These are phyloP conservation scores for Candida rishiriensis DNA, from an alignment of 805 yeast genomes.

Conservation along the genomic window DNA sequence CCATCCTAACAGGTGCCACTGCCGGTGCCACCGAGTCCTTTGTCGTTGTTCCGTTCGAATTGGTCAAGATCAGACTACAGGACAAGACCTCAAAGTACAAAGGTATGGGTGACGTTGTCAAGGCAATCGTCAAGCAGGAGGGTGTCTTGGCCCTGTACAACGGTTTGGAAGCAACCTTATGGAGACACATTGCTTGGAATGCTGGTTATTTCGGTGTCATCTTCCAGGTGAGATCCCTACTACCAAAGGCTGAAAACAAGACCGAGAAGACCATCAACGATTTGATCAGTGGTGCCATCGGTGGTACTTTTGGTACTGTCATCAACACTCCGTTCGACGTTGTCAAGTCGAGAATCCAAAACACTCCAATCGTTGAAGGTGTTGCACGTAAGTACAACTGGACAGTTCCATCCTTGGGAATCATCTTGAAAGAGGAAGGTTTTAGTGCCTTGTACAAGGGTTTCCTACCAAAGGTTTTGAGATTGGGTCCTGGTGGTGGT, in stretches of 20 bases:
- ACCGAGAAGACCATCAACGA: conserved; percentile 81
- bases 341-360: conserved; percentile 93
- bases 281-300: conserved; percentile 87
- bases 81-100: conserved; percentile 78
- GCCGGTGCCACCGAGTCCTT: conserved; percentile 98
- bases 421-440: conserved; percentile 88
- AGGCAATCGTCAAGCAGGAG: conserved; percentile 63
- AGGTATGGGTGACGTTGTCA: conserved; percentile 80
- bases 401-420: conserved; percentile 76
- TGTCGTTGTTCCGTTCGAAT: conserved; percentile 96
- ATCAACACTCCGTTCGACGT: conserved; percentile 97
- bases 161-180: conserved; percentile 93
- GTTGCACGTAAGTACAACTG: conserved; percentile 85
- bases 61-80: conserved; percentile 91
- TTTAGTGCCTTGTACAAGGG: conserved; percentile 90
- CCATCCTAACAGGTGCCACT: conserved; percentile 92
- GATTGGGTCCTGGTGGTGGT: conserved; percentile 99
- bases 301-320: conserved; percentile 96
- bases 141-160: conserved; percentile 83
- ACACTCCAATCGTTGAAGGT: conserved; percentile 59
- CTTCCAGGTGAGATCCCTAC: conserved; percentile 71
- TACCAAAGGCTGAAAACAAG: conserved; percentile 72
- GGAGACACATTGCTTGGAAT: conserved; percentile 97
- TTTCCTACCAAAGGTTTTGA: conserved; percentile 91
- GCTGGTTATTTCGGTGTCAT: conserved; percentile 97